Evolutionary conservation across 805 yeast species (phyloP), one percentile per base, ranked within the genome.

Genomic region (Saccharomycopsis microspora): DNA sequence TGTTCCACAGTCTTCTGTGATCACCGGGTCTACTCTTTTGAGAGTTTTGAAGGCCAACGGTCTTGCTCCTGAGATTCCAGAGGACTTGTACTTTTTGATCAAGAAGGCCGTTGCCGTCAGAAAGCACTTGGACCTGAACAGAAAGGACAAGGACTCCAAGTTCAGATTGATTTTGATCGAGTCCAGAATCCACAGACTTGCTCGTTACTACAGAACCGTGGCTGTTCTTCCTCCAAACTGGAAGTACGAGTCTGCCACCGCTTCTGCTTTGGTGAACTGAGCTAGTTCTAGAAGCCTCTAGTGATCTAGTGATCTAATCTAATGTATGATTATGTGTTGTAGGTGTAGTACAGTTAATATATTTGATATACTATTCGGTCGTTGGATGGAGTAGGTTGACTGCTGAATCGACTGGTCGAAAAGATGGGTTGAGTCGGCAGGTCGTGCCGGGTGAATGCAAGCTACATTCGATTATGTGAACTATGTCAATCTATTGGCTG

Each of bases 161-260:
- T 93, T 93, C 95, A 87, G 99, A 84, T 87, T 93, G 70, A 93
- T 93, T 93, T 84, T 93, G 75, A 89, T 93, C 74, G 99, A 93
- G 80, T 90, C 97, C 60, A 89, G 99, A 88, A 93, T 93, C 80
- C 99, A 93, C 95, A 90, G 99, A 84, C 85, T 93, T 71, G 96
- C 98, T 64, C 86, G 99, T 80, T 93, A 93, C 94, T 93, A 93
- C 96, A 90, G 96, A 87, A 86, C 96, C 66, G 96, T 87, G 66
- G 79, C 95, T 68, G 97, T 93, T 66, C 83, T 93, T 70, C 98
- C 99, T 66, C 97, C 99, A 72, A 89, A 85, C 93, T 93, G 99
- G 99, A 93, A 93, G 80, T 93, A 85, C 95, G 99, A 93, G 81
- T 90, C 98, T 63, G 96, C 98, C 70, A 93, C 98, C 69, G 99